Percentiles rank a stretch among this genome's conserved stretches.
Conservation (phyloP, 2,329 filamentous ascomycete species). For the Pseudogymnoascus sp. region DNA sequence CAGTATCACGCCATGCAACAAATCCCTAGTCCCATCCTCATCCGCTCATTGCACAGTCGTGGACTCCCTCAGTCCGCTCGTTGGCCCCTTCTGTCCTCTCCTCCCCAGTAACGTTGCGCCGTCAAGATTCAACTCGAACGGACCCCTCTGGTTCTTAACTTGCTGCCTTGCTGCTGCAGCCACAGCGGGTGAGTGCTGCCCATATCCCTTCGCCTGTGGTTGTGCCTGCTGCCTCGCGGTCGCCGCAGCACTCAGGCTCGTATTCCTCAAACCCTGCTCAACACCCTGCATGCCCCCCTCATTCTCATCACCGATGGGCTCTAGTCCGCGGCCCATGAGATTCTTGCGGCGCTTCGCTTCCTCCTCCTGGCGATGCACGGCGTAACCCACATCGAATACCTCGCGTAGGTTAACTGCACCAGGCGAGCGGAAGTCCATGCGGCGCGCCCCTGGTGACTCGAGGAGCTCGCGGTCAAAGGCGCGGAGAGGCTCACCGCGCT, state of each 20-base stretch:
- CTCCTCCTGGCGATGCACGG: conserved; percentile 93
- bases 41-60: conserved; percentile 24
- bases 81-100: conserved; percentile 44
- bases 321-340: conserved; percentile 59
- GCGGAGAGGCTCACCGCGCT: conserved; percentile 35
- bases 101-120: conserved; percentile 84
- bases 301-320: conserved; percentile 57
- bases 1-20: conserved; percentile 1
- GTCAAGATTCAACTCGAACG: conserved; percentile 87
- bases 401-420: conserved; percentile 93
- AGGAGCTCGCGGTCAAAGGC: conserved; percentile 52
- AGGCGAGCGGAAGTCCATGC: conserved; percentile 89
- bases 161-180: conserved; percentile 78
- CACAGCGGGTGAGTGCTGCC: conserved; percentile 79
- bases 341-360: conserved; percentile 89
- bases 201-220: conserved; percentile 59
- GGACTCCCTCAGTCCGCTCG: conserved; percentile 27
- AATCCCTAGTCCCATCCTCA: conserved; percentile 7
- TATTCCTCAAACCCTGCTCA: conserved; percentile 80
- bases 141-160: conserved; percentile 65
- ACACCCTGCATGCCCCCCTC: conserved; percentile 63
- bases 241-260: conserved; percentile 64
- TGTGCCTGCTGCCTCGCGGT: conserved; percentile 47
- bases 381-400: conserved; percentile 97
- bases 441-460: conserved; percentile 54